Evolutionary conservation across 345 rosid genomes (phyloP), one percentile per base, ranked within the genome.

Genomic region (Alliaria petiolata): DNA sequence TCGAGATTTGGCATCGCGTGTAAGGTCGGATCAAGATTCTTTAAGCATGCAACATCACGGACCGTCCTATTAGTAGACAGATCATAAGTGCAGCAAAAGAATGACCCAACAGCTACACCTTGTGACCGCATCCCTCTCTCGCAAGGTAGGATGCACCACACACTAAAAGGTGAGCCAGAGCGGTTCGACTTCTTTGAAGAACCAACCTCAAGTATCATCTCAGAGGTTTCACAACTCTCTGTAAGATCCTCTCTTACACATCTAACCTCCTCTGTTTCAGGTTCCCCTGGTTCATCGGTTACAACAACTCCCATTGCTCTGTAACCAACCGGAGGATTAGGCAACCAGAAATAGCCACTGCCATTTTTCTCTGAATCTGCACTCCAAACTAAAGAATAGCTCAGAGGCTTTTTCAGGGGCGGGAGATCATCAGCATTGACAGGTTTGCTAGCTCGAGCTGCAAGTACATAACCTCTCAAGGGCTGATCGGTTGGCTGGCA

Each of bases 221-320:
- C 79, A 22, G 74, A 81, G 52, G 89, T 77, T 78, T 86, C 93
- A 71, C 90, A 93, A 33, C 76, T 82, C 72, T 85, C 93, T 0
- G 97, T 89, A 10, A 93, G 97, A 81, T 90, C 97, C 57, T 77
- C 86, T 71, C 98, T 76, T 7, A 90, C 89, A 52, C 98, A 93
- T 60, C 88, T 82, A 61, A 87, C 85, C 73, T 82, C 85, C 3
- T 85, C 90, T 31, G 83, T 69, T 25, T 80, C 70, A 74, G 98
- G 98, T 70, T 85, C 83, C 50, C 64, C 73, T 3, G 72, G 75
- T 33, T 38, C 36, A 43, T 72, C 39, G 3, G 96, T 87, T 19
- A 90, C 98, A 53, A 90, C 64, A 54, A 93, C 52, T 17, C 98
- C 98, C 90, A 87, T 71, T 36, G 98, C 86, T 84, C 70, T 87